Base-by-base conservation (phyloP, 2,329 filamentous ascomycete genomes). In the Aspergillus tamarii region DNA sequence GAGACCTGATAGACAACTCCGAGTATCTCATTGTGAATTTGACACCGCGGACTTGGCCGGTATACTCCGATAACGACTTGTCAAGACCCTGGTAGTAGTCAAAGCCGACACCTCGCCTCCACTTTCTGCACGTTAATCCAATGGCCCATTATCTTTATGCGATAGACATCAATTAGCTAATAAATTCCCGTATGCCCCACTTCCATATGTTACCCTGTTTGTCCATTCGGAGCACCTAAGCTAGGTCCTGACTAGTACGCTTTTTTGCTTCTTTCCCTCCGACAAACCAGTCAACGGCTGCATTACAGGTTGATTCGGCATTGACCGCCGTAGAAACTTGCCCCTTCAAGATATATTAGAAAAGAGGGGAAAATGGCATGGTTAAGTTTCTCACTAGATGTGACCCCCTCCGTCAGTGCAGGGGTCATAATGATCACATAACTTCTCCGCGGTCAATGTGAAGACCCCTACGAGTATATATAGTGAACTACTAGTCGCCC, bases 141-240 rank as follows among this genome's bases (percentile, higher is more conserved):
- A 46, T 57, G 55, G 39, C 39, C 39, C 30, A 54, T 36, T 54
- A 36, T 56, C 21, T 21, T 19, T 23, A 39, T 19, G 26, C 45
- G 45, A 59, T 59, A 46, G 57, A 28, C 11, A 4, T 45, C 57
- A 28, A 59, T 59, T 59, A 59, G 57, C 57, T 59, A 59, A 52
- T 52, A 36, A 52, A 9, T 41, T 39, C 16, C 9, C 39, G 16
- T 9, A n/a, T 59, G 3, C 45, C 48, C 43, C 45, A 16, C 57
- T 52, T 8, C 46, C 12, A n/a, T 28, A 30, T 50, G 46, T 50
- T 4, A 50, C 46, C 23, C 23, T 50, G 21, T 50, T 26, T 28
- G 46, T 50, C 46, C 21, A 28, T n/a, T 26, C 46, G 12, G 23
- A 50, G 23, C 6, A 6, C 12, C 34, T 16, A 14, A 14, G 12